A percentile compares a stretch with the other conserved stretches of the same genome.
Evolutionary conservation across 2,329 filamentous ascomycete species (phyloP).

Genomic region (Xylariaceae sp.): DNA sequence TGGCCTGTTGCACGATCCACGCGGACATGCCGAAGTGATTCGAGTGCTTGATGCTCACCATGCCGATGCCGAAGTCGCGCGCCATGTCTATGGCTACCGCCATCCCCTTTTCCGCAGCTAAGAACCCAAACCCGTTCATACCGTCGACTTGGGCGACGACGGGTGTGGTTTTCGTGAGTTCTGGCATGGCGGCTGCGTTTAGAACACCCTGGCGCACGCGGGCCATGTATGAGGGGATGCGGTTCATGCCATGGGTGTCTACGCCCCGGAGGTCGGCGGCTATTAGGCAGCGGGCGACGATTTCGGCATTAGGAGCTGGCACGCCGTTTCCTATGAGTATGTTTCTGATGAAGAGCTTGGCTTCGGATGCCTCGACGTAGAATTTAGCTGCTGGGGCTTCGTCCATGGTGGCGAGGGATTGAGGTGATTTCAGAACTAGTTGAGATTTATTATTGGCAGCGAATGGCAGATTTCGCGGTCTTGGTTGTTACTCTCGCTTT

Average conservation of each 20-base stretch:
- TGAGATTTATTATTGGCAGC: no score
- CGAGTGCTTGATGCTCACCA: conserved; percentile 68
- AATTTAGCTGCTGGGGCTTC: conserved; percentile 24
- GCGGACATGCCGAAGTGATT: conserved; percentile 84
- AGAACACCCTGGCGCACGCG: conserved; percentile 66
- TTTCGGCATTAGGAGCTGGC: conserved; percentile 49
- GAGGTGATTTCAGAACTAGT: no score
- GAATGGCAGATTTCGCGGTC: no score
- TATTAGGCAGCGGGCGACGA: conserved; percentile 63
- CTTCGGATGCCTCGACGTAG: conserved; percentile 37
- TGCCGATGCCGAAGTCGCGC: conserved; percentile 60
- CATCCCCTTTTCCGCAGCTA: conserved; percentile 64
- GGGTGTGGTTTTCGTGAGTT: conserved; percentile 57
- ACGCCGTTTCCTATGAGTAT: conserved; percentile 59
- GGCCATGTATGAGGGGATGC: conserved; percentile 71
- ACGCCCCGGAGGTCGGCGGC: conserved; percentile 72
- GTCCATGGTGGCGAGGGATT: conserved; percentile 20
- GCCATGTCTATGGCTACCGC: conserved; percentile 61
- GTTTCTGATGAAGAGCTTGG: conserved; percentile 43
- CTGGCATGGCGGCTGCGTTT: conserved; percentile 53
- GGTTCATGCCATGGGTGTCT: conserved; percentile 73
- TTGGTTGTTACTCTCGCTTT: no score
- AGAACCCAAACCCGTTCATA: conserved; percentile 69
- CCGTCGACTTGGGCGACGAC: conserved; percentile 64
- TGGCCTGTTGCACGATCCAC: conserved; percentile 71